Evolutionary conservation across 805 yeast genomes (phyloP).

Genomic region (Zygosaccharomyces siamensis): DNA sequence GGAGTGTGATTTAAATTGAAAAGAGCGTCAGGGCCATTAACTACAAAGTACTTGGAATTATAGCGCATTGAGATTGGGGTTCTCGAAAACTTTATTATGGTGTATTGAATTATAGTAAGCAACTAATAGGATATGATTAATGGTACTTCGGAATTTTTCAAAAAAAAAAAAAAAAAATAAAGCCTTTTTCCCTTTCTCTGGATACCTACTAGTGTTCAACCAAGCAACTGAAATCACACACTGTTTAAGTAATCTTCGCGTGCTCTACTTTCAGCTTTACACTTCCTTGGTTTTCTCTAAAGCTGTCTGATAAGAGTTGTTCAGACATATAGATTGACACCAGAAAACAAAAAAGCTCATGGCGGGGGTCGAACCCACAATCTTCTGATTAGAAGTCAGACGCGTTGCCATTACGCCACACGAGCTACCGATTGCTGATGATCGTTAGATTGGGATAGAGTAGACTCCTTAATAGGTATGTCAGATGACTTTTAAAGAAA

Average conservation of each 20-base stretch:
- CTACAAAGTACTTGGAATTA: conserved; percentile 17
- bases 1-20: conserved; percentile 35
- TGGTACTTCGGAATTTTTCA: background rate
- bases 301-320: too few species aligned
- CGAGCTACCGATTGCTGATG: conserved; percentile 33
- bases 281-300: background rate
- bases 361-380: conserved; percentile 55
- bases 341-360: conserved; percentile 36
- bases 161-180: background rate
- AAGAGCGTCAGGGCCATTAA: conserved; percentile 21
- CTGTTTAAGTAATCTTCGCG: background rate
- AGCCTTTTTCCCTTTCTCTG: background rate
- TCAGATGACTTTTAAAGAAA: too few species aligned
- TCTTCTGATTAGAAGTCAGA: conserved; percentile 53
- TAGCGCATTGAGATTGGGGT: conserved; percentile 13
- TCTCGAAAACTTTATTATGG: background rate
- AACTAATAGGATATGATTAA: background rate
- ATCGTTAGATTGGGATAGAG: too few species aligned
- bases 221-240: background rate
- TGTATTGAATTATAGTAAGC: background rate
- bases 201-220: background rate
- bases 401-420: conserved; percentile 56
- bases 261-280: too few species aligned
- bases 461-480: too few species aligned
- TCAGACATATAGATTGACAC: too few species aligned